These are phyloP conservation scores for Acorus gramineus DNA, from an alignment of 106 monocot genomes.

Conservation along the genomic window DNA sequence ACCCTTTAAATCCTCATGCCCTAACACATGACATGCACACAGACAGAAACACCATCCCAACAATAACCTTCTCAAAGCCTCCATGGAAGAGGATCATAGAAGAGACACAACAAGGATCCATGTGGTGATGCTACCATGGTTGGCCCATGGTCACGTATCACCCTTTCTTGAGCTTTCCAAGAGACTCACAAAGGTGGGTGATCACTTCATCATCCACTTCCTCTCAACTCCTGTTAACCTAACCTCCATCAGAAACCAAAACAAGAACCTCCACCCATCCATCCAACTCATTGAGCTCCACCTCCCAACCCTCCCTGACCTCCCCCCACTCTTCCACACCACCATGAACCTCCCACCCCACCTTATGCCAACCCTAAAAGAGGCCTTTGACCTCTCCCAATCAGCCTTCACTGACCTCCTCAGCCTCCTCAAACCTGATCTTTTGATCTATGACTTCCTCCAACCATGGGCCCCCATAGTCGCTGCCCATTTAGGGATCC, in stretches of 20 bases:
- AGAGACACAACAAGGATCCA: no score
- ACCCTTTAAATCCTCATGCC: no score
- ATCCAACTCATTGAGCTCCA: conserved; percentile 37
- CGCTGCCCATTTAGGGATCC: conserved; percentile 22
- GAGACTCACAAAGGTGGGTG: conserved; percentile 12
- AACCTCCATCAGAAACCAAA: conserved; percentile 7
- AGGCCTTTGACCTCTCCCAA: conserved; percentile 37
- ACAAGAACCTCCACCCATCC: conserved; percentile 6
- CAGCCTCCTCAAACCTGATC: conserved; percentile 19
- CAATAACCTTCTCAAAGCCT: no score
- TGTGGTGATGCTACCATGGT: conserved; percentile 63
- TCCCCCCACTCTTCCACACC: conserved; percentile 38
- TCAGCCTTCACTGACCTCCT: conserved; percentile 22
- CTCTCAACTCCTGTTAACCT: conserved; percentile 47
- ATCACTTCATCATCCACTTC: conserved; percentile 24
- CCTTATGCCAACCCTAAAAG: conserved; percentile 39
- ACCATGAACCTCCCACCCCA: conserved; percentile 46
- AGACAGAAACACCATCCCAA: no score
- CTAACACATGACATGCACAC: no score
- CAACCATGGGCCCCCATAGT: conserved; percentile 47
- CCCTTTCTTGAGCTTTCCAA: conserved; percentile 57
- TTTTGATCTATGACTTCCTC: conserved; percentile 57
- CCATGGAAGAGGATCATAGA: no score
- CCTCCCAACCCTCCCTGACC: conserved; percentile 27
- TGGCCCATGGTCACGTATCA: conserved; percentile 56